Percentiles rank a stretch among this genome's conserved stretches.
These are phyloP conservation scores for Epichloe uncinata DNA, from an alignment of 2,329 filamentous ascomycete species.

Conservation along the genomic window DNA sequence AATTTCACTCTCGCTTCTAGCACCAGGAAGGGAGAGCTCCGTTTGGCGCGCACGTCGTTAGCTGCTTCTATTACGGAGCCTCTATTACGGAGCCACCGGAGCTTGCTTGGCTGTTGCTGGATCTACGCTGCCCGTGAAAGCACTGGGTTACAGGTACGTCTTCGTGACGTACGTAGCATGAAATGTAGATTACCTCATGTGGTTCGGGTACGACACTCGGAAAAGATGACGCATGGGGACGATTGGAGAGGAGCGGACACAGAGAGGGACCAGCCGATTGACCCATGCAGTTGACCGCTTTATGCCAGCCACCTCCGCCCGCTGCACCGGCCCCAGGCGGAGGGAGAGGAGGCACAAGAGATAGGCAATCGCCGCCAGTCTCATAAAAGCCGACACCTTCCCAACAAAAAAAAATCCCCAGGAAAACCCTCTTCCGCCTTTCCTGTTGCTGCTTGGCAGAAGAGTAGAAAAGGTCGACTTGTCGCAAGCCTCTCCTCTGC, in stretches of 20 bases:
- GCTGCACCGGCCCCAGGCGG: not conserved
- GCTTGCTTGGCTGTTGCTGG: no score
- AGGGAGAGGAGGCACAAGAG: not conserved
- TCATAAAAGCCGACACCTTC: conserved; percentile 2
- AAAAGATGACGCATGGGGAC: not conserved
- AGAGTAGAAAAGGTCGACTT: not conserved
- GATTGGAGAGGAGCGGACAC: no score
- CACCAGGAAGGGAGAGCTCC: no score
- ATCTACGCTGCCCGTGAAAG: no score
- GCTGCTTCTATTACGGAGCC: no score
- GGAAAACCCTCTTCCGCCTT: not conserved
- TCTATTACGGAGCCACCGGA: no score
- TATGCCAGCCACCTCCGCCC: not conserved
- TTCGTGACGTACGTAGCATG: not conserved
- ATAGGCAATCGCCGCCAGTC: not conserved
- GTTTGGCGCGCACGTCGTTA: no score
- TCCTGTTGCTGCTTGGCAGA: not conserved
- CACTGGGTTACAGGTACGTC: no score
- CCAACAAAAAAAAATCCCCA: not conserved
- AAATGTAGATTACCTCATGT: not conserved
- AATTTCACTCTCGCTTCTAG: no score
- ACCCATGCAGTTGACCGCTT: not conserved
- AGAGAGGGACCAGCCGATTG: not conserved
- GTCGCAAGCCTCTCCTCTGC: not conserved
- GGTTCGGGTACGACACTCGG: not conserved